These are phyloP conservation scores for Suhomyces choctaworum DNA, from an alignment of 1,139 yeast species.

Conservation along the genomic window DNA sequence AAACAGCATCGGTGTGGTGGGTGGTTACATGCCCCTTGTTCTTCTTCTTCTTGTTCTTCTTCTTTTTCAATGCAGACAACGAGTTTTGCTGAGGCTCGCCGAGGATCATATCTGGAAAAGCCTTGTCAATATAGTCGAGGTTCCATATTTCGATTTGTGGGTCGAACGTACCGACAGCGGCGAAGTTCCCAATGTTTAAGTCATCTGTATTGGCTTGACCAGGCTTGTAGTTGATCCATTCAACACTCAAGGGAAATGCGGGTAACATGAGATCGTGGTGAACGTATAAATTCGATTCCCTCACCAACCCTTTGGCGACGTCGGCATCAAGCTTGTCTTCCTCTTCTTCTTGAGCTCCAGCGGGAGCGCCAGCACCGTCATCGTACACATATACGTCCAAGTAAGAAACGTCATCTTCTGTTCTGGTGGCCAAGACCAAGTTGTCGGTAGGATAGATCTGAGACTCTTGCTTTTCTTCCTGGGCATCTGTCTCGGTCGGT, in stretches of 20 bases:
- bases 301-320: conserved; percentile 65
- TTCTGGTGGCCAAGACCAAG: conserved; percentile 84
- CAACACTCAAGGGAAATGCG: conserved; percentile 94
- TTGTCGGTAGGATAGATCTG: conserved; percentile 91
- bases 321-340: conserved; percentile 63
- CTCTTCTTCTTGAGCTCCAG: conserved; percentile 57
- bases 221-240: conserved; percentile 84
- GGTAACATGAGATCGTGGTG: conserved; percentile 98
- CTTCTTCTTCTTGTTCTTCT: conserved; percentile 50
- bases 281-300: conserved; percentile 79
- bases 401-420: conserved; percentile 93
- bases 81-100: conserved; percentile 71
- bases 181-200: conserved; percentile 74
- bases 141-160: conserved; percentile 98
- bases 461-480: conserved; percentile 76
- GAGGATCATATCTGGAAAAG: conserved; percentile 89
- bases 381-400: conserved; percentile 93
- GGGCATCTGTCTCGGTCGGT: conserved; percentile 63
- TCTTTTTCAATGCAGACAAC: conserved; percentile 38
- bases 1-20: conserved; percentile 92
- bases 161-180: conserved; percentile 95
- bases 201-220: conserved; percentile 35
- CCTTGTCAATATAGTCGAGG: conserved; percentile 86
- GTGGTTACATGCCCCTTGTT: conserved; percentile 57
- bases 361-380: conserved; percentile 85